Evolutionary conservation across 495 filamentous ascomycete species (phyloP).

Genomic region (Podospora australis): DNA sequence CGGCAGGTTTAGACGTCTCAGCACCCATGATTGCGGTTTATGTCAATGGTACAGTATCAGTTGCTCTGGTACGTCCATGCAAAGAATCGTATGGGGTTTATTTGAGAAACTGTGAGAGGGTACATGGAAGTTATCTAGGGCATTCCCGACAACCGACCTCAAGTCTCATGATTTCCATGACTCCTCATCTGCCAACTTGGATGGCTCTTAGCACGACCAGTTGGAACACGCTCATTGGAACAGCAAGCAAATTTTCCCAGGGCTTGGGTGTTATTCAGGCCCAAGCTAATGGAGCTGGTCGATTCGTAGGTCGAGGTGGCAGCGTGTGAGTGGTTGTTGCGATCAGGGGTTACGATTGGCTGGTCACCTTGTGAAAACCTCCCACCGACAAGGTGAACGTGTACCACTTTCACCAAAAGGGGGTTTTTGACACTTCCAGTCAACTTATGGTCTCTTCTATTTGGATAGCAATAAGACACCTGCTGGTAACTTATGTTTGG

Average conservation of each 20-base stretch:
- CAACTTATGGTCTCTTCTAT: no score
- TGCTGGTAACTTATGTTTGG: no score
- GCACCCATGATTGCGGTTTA: background rate
- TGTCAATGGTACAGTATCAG: background rate
- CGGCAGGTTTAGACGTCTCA: background rate
- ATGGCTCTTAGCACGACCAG: background rate
- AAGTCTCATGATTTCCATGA: no score
- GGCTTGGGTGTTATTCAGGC: background rate
- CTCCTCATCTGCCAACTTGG: background rate
- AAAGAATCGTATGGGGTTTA: background rate
- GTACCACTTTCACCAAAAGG: no score
- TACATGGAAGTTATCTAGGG: background rate
- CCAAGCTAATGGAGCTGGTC: background rate
- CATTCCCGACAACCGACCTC: no score
- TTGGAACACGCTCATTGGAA: background rate
- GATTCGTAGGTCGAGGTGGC: background rate
- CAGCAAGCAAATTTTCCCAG: background rate
- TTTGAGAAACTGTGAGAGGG: background rate
- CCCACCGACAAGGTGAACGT: background rate
- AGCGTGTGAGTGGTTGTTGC: background rate
- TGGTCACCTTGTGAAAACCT: background rate
- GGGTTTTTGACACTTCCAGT: no score
- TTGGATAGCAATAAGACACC: no score
- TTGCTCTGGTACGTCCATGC: no score
- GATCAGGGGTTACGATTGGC: background rate